These are phyloP conservation scores for Chiua virens DNA, from an alignment of 768 basidiomycete species.

Conservation along the genomic window DNA sequence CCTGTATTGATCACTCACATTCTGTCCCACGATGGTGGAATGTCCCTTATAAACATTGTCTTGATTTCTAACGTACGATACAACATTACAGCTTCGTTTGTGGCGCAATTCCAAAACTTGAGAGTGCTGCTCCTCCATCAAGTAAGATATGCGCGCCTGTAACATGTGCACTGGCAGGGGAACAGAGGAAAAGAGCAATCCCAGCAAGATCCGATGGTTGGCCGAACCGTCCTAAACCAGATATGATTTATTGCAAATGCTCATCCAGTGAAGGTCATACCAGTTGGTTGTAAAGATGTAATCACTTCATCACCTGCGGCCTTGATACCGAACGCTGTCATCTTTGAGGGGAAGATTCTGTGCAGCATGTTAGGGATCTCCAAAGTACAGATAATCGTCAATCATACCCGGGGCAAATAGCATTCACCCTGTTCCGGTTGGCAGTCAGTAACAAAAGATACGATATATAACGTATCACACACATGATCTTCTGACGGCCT, in stretches of 20 bases:
- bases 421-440: constrained; percentile 61
- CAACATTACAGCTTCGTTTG: constrained; percentile 21
- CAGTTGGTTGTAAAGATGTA: constrained; percentile 59
- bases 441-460: background rate
- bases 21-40: background rate
- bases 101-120: constrained; percentile 22
- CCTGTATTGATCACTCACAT: constrained; percentile 2
- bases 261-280: constrained; percentile 32
- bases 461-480: constrained; percentile 27
- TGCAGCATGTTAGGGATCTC: background rate
- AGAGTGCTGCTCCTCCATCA: constrained; percentile 57
- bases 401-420: constrained; percentile 75
- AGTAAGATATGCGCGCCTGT: constrained; percentile 72
- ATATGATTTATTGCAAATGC: background rate
- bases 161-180: constrained; percentile 70
- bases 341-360: constrained; percentile 79
- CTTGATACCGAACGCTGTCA: constrained; percentile 75
- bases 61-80: background rate
- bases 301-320: constrained; percentile 53
- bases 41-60: background rate
- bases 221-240: constrained; percentile 59
- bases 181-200: constrained; percentile 64
- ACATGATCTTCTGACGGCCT: constrained; percentile 62
- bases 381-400: background rate
- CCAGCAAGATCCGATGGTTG: constrained; percentile 69